Evolutionary conservation across 2,329 filamentous ascomycete genomes (phyloP).

Genomic region (Leptoxyphium fumago): DNA sequence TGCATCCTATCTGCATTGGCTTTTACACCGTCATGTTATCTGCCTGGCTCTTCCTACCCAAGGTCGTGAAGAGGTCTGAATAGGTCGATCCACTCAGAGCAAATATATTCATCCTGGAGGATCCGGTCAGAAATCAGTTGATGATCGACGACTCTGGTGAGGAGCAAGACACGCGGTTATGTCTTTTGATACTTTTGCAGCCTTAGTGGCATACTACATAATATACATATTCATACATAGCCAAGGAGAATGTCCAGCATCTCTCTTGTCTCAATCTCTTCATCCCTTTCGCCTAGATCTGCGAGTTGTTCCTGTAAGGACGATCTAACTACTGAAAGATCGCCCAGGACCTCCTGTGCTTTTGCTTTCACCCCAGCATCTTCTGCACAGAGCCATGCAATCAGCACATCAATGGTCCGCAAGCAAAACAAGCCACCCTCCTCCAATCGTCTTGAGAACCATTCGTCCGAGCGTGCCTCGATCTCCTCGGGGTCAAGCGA

Average conservation of each 20-base stretch:
- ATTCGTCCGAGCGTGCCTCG: slow-evolving; percentile 51
- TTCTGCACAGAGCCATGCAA: slow-evolving; percentile 87
- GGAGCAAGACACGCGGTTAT: too few species aligned
- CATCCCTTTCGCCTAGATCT: slow-evolving; percentile 39
- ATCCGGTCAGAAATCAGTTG: too few species aligned
- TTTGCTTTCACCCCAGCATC: slow-evolving; percentile 58
- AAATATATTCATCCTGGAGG: too few species aligned
- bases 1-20: slow-evolving; percentile 51
- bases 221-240: slow-evolving; percentile 8
- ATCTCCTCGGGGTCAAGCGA: slow-evolving; percentile 42
- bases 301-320: slow-evolving; percentile 58
- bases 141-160: too few species aligned
- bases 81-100: slow-evolving; percentile 18
- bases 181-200: too few species aligned
- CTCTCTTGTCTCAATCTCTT: slow-evolving; percentile 40
- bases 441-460: slow-evolving; percentile 61
- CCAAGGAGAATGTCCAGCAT: slow-evolving; percentile 50
- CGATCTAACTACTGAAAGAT: slow-evolving; percentile 44
- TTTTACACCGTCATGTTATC: slow-evolving; percentile 50
- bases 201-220: too few species aligned
- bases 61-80: slow-evolving; percentile 43
- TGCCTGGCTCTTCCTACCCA: slow-evolving; percentile 49
- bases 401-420: slow-evolving; percentile 67
- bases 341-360: slow-evolving; percentile 50
- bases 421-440: slow-evolving; percentile 75